phyloP scores from a whole-genome alignment of 192 early-diverging fungal species.

The Funneliformis mosseae region DNA sequence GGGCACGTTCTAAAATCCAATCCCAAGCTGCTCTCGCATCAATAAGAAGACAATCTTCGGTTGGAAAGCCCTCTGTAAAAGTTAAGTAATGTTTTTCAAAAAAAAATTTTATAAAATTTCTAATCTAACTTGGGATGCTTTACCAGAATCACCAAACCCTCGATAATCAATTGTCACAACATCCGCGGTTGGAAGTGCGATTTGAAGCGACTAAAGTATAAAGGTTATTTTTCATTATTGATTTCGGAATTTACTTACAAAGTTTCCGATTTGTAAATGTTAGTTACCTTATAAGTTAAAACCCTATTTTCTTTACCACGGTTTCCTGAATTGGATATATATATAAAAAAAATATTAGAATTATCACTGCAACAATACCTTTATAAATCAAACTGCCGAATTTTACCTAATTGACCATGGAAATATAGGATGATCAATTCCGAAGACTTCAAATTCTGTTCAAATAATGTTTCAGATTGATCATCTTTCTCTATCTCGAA shows the following conservation, averaged over 20 bases:
- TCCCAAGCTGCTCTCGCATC: constrained; percentile 40
- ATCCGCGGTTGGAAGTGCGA: constrained; percentile 38
- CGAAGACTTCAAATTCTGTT: constrained; percentile 29
- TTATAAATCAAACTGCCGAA: neutral
- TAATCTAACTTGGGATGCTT: too few species aligned
- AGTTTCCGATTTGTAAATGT: neutral
- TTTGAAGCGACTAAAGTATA: constrained; percentile 26
- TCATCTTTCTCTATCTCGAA: neutral
- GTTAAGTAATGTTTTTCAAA: too few species aligned
- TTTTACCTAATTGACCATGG: constrained; percentile 43
- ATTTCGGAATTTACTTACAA: neutral
- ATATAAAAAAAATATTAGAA: neutral
- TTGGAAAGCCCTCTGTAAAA: constrained; percentile 47
- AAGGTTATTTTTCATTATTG: too few species aligned
- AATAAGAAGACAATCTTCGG: constrained; percentile 37
- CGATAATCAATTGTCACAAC: constrained; percentile 44
- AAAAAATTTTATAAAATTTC: too few species aligned
- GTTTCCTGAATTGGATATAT: constrained; percentile 32
- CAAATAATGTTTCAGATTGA: constrained; percentile 33
- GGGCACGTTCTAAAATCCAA: constrained; percentile 38
- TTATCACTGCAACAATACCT: neutral
- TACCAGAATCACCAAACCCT: constrained; percentile 44
- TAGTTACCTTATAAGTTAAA: constrained; percentile 38
- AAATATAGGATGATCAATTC: constrained; percentile 41
- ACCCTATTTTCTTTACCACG: constrained; percentile 41